Conservation (phyloP, 352 stramenopile species). For the Globisporangium acanthophoron region DNA sequence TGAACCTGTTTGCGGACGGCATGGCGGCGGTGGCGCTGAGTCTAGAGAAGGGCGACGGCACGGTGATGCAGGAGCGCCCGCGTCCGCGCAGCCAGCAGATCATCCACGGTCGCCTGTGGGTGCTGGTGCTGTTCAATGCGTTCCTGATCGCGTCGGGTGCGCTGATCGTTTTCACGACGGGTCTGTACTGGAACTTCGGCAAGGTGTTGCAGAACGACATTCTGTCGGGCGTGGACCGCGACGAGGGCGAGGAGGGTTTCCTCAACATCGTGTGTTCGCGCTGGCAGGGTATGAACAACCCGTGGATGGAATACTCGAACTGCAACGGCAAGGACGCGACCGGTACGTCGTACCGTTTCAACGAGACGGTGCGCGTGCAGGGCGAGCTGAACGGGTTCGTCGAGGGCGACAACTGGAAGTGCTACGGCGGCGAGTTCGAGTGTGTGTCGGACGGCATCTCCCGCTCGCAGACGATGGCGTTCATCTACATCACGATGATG, state of each 20-base stretch:
- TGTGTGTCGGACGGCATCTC: conserved; percentile 55
- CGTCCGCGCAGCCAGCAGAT: conserved; percentile 47
- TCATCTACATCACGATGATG: conserved; percentile 60
- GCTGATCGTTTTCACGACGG: conserved; percentile 36
- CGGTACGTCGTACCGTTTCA: conserved; percentile 52
- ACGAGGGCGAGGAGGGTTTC: conserved; percentile 35
- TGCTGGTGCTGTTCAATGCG: conserved; percentile 51
- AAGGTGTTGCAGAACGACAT: conserved; percentile 44
- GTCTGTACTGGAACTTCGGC: conserved; percentile 74
- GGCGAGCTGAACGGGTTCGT: conserved; percentile 52
- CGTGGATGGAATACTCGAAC: conserved; percentile 52
- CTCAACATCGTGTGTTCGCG: conserved; percentile 46
- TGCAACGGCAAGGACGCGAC: conserved; percentile 32
- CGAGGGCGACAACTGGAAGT: conserved; percentile 41
- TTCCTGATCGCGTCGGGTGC: conserved; percentile 42
- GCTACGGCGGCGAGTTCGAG: conserved; percentile 44
- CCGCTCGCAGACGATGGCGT: conserved; percentile 74
- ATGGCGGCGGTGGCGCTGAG: conserved; percentile 71
- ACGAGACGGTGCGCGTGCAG: conserved; percentile 32
- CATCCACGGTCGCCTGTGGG: conserved; percentile 59
- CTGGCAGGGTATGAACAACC: conserved; percentile 38
- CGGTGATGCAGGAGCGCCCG: conserved; percentile 60
- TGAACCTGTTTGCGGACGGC: conserved; percentile 99
- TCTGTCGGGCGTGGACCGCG: conserved; percentile 38
- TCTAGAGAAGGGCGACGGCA: conserved; percentile 60